These are phyloP conservation scores for Gyromitra esculenta DNA, from an alignment of 2,329 filamentous ascomycete genomes.

Conservation along the genomic window DNA sequence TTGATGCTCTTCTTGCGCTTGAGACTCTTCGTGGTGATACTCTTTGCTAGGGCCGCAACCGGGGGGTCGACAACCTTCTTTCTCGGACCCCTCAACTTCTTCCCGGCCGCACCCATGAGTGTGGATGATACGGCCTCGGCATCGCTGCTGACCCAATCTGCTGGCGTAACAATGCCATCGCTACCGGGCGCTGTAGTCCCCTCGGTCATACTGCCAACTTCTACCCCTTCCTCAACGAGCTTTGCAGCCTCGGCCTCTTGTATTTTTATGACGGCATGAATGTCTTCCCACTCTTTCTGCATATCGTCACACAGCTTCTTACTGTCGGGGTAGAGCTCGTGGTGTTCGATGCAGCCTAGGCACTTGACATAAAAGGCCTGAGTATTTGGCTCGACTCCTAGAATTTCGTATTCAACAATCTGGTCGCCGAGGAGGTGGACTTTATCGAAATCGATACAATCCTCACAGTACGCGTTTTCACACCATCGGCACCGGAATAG, in stretches of 20 bases:
- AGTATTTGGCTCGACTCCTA: conserved; percentile 62
- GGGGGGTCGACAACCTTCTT: conserved; percentile 19
- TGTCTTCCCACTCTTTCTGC: conserved; percentile 56
- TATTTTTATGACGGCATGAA: conserved; percentile 30
- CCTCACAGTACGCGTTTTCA: conserved; percentile 68
- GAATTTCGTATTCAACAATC: conserved; percentile 66
- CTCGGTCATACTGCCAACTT: conserved; percentile 41
- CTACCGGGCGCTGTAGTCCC: conserved; percentile 40
- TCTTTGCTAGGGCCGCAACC: not conserved
- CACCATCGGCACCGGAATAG: conserved; percentile 68
- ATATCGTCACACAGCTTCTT: conserved; percentile 58
- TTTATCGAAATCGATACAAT: conserved; percentile 67
- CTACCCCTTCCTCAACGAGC: conserved; percentile 14
- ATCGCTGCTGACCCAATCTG: conserved; percentile 18
- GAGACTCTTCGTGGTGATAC: not conserved
- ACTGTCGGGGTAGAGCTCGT: conserved; percentile 58
- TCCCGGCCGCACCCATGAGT: not conserved
- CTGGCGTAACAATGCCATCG: conserved; percentile 33
- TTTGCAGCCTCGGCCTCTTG: conserved; percentile 32
- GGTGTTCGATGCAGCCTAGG: conserved; percentile 62
- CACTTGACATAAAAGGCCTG: conserved; percentile 68
- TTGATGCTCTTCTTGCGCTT: conserved; percentile 43
- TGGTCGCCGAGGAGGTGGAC: conserved; percentile 66
- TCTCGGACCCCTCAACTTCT: not conserved
- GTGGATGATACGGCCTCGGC: not conserved